Evolutionary conservation across 1,139 yeast genomes (phyloP).

Genomic region (Blastobotrys proliferans): DNA sequence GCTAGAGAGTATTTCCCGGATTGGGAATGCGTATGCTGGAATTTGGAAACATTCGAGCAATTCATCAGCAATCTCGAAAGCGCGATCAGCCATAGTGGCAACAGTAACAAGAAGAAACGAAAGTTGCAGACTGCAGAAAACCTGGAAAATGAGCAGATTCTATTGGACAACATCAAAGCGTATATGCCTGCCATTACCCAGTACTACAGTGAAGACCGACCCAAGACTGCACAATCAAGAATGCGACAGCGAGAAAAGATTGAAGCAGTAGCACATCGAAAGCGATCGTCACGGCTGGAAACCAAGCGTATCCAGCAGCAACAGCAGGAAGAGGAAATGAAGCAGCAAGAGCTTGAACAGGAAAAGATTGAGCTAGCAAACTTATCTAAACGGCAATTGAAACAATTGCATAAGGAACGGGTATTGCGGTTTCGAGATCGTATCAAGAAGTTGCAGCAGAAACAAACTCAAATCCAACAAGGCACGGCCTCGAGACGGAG

Average conservation of each 20-base stretch:
- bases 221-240: slow-evolving; percentile 24
- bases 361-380: slow-evolving; percentile 16
- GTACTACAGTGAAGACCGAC: slow-evolving; percentile 28
- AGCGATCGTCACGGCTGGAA: slow-evolving; percentile 31
- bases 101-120: slow-evolving; percentile 13
- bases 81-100: slow-evolving; percentile 15
- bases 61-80: slow-evolving; percentile 24
- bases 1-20: slow-evolving; percentile 21
- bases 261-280: slow-evolving; percentile 28
- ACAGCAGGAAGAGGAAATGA: slow-evolving; percentile 23
- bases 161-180: slow-evolving; percentile 18
- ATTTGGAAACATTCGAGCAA: slow-evolving; percentile 30
- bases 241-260: slow-evolving; percentile 25
- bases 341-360: slow-evolving; percentile 18
- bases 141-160: slow-evolving; percentile 15
- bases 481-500: slow-evolving; percentile 2
- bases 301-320: slow-evolving; percentile 23
- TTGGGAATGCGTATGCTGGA: slow-evolving; percentile 36
- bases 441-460: slow-evolving; percentile 9
- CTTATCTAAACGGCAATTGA: slow-evolving; percentile 12
- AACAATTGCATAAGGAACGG: slow-evolving; percentile 13
- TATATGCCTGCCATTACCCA: slow-evolving; percentile 31
- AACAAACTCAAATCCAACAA: slow-evolving; percentile 9
- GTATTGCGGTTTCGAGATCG: slow-evolving; percentile 14
- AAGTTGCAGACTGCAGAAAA: slow-evolving; percentile 3